Evolutionary conservation across 2,329 filamentous ascomycete species (phyloP).

Genomic region (Cladophialophora yegresii): DNA sequence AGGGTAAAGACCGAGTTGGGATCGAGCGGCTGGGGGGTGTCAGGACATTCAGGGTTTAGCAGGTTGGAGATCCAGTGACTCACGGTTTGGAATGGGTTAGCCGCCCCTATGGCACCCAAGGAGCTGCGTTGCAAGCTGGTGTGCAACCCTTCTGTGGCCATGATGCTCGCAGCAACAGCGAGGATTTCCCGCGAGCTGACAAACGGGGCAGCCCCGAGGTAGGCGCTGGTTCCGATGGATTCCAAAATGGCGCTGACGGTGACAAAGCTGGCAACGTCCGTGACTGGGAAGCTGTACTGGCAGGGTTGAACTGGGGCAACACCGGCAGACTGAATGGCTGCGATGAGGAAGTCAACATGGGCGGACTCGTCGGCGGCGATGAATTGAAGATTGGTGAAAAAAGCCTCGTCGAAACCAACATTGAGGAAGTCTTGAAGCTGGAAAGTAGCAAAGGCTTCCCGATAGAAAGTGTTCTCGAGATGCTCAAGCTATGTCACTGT

Average conservation of each 20-base stretch:
- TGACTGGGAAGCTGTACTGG: conserved; percentile 70
- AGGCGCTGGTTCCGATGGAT: conserved; percentile 48
- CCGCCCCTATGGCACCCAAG: conserved; percentile 60
- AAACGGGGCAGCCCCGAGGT: conserved; percentile 69
- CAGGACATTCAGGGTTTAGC: neutral
- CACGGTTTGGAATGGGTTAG: conserved; percentile 67
- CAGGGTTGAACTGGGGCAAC: conserved; percentile 68
- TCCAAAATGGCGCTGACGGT: conserved; percentile 70
- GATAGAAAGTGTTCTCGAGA: conserved; percentile 73
- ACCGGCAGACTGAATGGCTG: conserved; percentile 63
- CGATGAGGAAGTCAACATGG: conserved; percentile 63
- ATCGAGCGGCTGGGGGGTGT: conserved; percentile 54
- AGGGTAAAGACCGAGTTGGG: conserved; percentile 72
- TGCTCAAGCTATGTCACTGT: conserved; percentile 58
- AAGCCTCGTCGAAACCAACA: conserved; percentile 58
- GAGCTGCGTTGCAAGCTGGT: conserved; percentile 70
- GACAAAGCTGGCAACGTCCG: conserved; percentile 58
- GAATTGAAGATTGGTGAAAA: conserved; percentile 62
- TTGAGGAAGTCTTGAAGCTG: conserved; percentile 64
- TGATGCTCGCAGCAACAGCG: conserved; percentile 67
- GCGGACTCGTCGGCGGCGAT: conserved; percentile 65
- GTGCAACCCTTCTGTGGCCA: conserved; percentile 69
- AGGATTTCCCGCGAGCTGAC: conserved; percentile 63
- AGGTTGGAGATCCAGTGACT: neutral
- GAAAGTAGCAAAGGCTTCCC: conserved; percentile 69